Percentiles rank a stretch among this genome's conserved stretches.
phyloP scores from a whole-genome alignment of 805 yeast species.

The Suhomyces vadensis region DNA sequence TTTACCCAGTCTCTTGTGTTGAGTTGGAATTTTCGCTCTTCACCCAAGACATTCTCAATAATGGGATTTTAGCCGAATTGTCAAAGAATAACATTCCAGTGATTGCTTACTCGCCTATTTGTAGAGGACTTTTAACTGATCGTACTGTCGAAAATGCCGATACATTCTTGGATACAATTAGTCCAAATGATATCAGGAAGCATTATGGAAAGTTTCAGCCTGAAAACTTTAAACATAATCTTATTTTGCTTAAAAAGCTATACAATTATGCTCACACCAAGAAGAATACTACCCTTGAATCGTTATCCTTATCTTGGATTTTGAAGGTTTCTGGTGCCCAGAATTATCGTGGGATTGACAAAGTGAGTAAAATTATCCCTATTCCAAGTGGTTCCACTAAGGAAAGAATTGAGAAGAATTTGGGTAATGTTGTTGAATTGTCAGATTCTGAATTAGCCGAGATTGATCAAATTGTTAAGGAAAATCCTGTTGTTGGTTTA shows the following conservation, averaged over 20 bases:
- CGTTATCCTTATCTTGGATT: conserved; percentile 41
- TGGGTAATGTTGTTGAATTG: conserved; percentile 43
- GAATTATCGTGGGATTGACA: conserved; percentile 41
- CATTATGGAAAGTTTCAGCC: conserved; percentile 57
- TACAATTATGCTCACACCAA: conserved; percentile 48
- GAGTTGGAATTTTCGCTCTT: conserved; percentile 80
- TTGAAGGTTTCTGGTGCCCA: conserved; percentile 68
- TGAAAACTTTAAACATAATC: conserved; percentile 58
- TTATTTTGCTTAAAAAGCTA: conserved; percentile 48
- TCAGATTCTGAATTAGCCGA: conserved; percentile 56
- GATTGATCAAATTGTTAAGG: conserved; percentile 47
- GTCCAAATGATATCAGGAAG: conserved; percentile 25
- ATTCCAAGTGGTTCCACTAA: conserved; percentile 75
- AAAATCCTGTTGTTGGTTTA: conserved; percentile 52
- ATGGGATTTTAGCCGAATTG: conserved; percentile 65
- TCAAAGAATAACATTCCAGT: conserved; percentile 62
- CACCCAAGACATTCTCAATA: conserved; percentile 56
- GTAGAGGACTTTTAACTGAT: conserved; percentile 23
- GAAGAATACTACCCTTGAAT: conserved; percentile 58
- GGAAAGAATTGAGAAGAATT: conserved; percentile 62
- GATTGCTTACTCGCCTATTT: conserved; percentile 81
- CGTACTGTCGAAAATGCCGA: conserved; percentile 9
- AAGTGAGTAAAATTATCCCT: conserved; percentile 62
- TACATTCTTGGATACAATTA: conserved; percentile 32
- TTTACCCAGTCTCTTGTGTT: conserved; percentile 61